Conservation (phyloP, 495 filamentous ascomycete species). For the Chaetomium cochliodes region DNA sequence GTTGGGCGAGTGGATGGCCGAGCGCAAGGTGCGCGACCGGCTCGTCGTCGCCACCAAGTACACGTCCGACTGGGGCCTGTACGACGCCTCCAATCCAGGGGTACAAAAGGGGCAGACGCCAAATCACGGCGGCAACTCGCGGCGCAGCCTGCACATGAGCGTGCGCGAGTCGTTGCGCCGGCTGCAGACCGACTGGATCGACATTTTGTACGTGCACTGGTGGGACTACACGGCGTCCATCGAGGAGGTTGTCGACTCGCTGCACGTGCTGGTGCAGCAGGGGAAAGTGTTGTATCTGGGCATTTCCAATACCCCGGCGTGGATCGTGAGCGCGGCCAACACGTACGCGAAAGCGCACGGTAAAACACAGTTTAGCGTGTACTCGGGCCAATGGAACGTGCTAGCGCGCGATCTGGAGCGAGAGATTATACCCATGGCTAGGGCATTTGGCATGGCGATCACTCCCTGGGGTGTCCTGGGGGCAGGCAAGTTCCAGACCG, state of each 20-base stretch:
- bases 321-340: conserved; percentile 62
- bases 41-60: conserved; percentile 59
- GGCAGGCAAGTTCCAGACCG: conserved; percentile 61
- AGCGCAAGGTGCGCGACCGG: conserved; percentile 50
- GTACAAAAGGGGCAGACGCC: not conserved
- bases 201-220: conserved; percentile 62
- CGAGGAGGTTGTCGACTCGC: conserved; percentile 60
- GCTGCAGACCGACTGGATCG: conserved; percentile 65
- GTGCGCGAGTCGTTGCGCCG: conserved; percentile 58
- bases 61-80: conserved; percentile 40
- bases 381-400: conserved; percentile 65
- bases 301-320: conserved; percentile 62
- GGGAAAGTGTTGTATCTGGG: conserved; percentile 67
- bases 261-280: conserved; percentile 57
- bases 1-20: conserved; percentile 60
- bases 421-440: conserved; percentile 67
- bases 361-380: conserved; percentile 50
- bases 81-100: not conserved
- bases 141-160: conserved; percentile 48
- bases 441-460: conserved; percentile 67
- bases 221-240: conserved; percentile 62
- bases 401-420: conserved; percentile 64
- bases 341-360: conserved; percentile 59
- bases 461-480: conserved; percentile 64
- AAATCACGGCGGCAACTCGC: conserved; percentile 1